Conservation (phyloP, 179 eudicot genomes). For the Heliamphora pulchella region DNA sequence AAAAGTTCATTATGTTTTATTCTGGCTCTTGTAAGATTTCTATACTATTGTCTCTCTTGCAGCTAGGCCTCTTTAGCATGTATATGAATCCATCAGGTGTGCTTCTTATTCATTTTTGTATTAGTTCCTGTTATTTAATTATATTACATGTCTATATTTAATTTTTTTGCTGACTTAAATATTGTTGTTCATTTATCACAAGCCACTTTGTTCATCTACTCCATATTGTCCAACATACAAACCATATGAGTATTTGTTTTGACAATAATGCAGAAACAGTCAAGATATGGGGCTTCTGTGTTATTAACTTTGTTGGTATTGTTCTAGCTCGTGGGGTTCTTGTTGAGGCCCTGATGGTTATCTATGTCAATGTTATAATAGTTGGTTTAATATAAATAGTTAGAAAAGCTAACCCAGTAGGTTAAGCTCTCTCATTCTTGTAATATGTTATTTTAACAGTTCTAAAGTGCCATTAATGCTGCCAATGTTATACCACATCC, state of each 20-base stretch:
- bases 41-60: background rate
- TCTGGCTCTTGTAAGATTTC: background rate
- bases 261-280: background rate
- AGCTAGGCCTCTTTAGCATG: background rate
- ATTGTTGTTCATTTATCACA: background rate
- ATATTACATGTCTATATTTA: background rate
- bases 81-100: background rate
- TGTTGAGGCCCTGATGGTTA: too few relatives aligned
- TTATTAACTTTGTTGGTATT: background rate
- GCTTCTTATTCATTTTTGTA: background rate
- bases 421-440: too few relatives aligned
- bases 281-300: background rate
- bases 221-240: background rate
- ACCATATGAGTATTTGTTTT: background rate
- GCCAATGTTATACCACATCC: too few relatives aligned
- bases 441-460: too few relatives aligned
- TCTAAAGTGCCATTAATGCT: too few relatives aligned
- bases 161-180: background rate
- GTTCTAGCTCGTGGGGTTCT: background rate
- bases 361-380: too few relatives aligned
- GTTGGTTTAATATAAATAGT: too few relatives aligned
- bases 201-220: background rate
- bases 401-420: too few relatives aligned
- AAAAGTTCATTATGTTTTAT: background rate
- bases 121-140: background rate